Percentiles rank a stretch among this genome's conserved stretches.
Evolutionary conservation across 495 filamentous ascomycete genomes (phyloP).

Genomic region (Penicillium malachiteum): DNA sequence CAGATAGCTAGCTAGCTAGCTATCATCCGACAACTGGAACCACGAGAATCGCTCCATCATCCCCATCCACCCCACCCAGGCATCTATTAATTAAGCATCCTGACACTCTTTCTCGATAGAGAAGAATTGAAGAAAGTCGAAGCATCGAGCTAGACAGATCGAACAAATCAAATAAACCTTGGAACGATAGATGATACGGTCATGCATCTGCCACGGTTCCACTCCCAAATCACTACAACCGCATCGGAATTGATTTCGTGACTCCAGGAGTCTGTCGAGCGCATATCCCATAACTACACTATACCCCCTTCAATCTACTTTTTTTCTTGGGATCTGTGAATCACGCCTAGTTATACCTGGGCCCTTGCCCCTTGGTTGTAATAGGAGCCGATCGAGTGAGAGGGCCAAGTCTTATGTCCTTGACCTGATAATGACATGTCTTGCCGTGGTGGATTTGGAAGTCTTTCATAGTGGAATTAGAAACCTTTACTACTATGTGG

Average conservation of each 20-base stretch:
- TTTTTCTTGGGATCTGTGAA: background rate
- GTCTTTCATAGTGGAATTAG: background rate
- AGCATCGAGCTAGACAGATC: slow-evolving; percentile 37
- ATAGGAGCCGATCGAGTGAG: no score
- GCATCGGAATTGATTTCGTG: background rate
- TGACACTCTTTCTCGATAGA: slow-evolving; percentile 45
- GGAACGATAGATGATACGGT: background rate
- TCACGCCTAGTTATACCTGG: background rate
- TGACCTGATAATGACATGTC: no score
- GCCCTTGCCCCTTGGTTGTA: background rate
- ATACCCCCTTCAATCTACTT: slow-evolving; percentile 7
- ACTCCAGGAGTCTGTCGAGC: background rate
- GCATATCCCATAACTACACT: slow-evolving; percentile 5
- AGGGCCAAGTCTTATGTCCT: no score
- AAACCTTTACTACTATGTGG: background rate
- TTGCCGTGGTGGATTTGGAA: background rate
- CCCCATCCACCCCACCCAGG: background rate
- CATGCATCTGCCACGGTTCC: background rate
- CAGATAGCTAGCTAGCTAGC: no score
- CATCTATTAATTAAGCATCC: background rate
- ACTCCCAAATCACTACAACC: no score
- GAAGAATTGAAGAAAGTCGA: slow-evolving; percentile 97
- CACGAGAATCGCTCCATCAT: background rate
- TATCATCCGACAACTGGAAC: no score
- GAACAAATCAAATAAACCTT: background rate